Percentiles rank a stretch among this genome's conserved stretches.
Evolutionary conservation across 1,284 basidiomycete genomes (phyloP).

Genomic region (Limonomyces culmigenus): DNA sequence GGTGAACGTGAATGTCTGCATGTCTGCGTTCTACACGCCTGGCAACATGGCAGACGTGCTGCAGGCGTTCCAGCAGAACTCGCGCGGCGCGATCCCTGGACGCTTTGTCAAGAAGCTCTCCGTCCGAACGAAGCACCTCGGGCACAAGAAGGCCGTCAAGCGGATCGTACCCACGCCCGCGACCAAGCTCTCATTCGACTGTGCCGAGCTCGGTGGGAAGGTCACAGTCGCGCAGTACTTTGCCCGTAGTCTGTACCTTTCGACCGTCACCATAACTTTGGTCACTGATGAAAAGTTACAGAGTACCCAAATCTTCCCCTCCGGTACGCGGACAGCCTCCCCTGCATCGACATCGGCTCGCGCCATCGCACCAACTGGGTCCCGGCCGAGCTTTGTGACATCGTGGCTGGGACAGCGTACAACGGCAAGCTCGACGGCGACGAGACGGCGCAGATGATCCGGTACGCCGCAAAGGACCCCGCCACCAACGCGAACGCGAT

Average conservation of each 20-base stretch:
- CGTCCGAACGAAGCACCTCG: constrained; percentile 38
- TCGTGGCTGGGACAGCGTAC: constrained; percentile 35
- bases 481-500: constrained; percentile 38
- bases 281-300: too few species aligned
- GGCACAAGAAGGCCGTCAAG: constrained; percentile 31
- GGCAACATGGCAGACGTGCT: constrained; percentile 45
- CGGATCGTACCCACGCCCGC: constrained; percentile 28
- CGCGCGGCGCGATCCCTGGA: constrained; percentile 28
- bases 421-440: constrained; percentile 30
- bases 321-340: constrained; percentile 29
- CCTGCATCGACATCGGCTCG: constrained; percentile 37
- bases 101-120: constrained; percentile 34
- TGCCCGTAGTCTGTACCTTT: constrained; percentile 23
- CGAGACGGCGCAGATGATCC: constrained; percentile 50
- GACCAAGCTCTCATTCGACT: constrained; percentile 28
- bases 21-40: constrained; percentile 48
- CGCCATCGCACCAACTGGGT: constrained; percentile 27
- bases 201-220: constrained; percentile 28
- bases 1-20: too few species aligned
- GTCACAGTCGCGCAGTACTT: constrained; percentile 50
- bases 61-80: constrained; percentile 22
- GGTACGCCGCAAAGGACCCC: constrained; percentile 41
- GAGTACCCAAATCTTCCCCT: constrained; percentile 37
- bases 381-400: constrained; percentile 55
- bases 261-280: constrained; percentile 1